Conservation (phyloP, 768 basidiomycete species). For the Gloeopeniophorella convolvens region DNA sequence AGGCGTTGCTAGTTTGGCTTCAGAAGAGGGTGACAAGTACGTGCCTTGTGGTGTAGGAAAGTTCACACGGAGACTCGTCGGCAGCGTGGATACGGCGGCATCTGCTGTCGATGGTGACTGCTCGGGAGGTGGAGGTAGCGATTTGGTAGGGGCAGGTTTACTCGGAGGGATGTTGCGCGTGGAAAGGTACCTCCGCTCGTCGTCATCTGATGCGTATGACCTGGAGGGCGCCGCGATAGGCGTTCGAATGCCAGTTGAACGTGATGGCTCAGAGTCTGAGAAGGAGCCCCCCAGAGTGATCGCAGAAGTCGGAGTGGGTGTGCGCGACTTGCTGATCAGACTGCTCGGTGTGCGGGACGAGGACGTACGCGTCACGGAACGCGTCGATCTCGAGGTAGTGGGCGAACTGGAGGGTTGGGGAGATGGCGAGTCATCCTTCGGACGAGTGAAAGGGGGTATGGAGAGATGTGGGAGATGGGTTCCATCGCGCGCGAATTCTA, state of each 20-base stretch:
- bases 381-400: constrained; percentile 6
- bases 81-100: neutral
- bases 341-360: neutral
- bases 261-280: constrained; percentile 15
- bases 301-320: constrained; percentile 14
- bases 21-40: neutral
- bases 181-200: constrained; percentile 12
- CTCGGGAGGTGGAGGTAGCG: constrained; percentile 15
- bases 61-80: neutral
- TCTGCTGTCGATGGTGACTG: neutral
- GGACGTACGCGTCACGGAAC: constrained; percentile 4
- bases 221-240: constrained; percentile 3
- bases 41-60: constrained; percentile 6
- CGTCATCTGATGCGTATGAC: constrained; percentile 16
- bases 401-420: constrained; percentile 14
- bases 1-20: constrained; percentile 1
- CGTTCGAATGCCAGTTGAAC: neutral
- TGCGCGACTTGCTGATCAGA: constrained; percentile 13
- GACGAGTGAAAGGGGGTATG: constrained; percentile 3
- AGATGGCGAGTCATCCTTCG: constrained; percentile 12
- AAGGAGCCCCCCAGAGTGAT: constrained; percentile 10
- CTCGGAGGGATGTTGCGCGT: constrained; percentile 13
- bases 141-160: constrained; percentile 16
- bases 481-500: neutral
- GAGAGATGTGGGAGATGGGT: constrained; percentile 2